Base-by-base conservation (phyloP, 2,329 filamentous ascomycete species). In the Endocalyx cinctus region DNA sequence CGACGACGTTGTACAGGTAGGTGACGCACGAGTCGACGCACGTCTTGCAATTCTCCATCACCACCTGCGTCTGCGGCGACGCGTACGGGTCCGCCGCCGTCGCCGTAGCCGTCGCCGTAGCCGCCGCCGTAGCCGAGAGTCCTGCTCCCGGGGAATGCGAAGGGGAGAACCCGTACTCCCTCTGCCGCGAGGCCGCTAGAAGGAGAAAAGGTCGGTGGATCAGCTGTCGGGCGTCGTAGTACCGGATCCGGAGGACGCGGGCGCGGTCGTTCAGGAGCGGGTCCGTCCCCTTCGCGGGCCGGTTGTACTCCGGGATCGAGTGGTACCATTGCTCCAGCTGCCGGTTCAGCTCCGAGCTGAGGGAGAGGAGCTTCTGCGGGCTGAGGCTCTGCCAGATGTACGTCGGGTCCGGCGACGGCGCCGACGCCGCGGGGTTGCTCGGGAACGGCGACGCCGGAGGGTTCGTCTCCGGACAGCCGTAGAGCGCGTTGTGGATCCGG, bases 191-290 rank as follows among this genome's bases (percentile, higher is more conserved):
- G 7, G 52, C 48, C 6, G 52, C 42, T 18, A 44, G 47, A 10
- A 61, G 45, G 3, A 62, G 43, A 41, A 82, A 78, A 2, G 80
- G 82, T 17, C 82, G 70, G 49, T 84, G 71, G 38, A 84, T 82
- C 46, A 87, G 75, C 45, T 86, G 84, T 14, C 70, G 68, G 1
- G 78, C 81, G 35, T 80, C 81, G 47, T 83, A 86, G 51, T 85
- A 87, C 48, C 86, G 84, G 5, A 77, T 77, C 25, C 82, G 72
- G 45, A 87, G 66, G n/a, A 82, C 78, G 18, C 71, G 67, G 23
- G 83, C 78, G 38, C 85, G 81, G 38, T 85, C 73, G 3, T 60
- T 59, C 1, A 78, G 63, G 7, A 78, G 72, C 2, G 63, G 61
- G 28, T 82, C 74, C 1, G 57, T 52, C 31, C 83, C 79, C 10